Evolutionary conservation across 768 basidiomycete species (phyloP).

Genomic region (Tylopilus plumbeoviolaceoides): DNA sequence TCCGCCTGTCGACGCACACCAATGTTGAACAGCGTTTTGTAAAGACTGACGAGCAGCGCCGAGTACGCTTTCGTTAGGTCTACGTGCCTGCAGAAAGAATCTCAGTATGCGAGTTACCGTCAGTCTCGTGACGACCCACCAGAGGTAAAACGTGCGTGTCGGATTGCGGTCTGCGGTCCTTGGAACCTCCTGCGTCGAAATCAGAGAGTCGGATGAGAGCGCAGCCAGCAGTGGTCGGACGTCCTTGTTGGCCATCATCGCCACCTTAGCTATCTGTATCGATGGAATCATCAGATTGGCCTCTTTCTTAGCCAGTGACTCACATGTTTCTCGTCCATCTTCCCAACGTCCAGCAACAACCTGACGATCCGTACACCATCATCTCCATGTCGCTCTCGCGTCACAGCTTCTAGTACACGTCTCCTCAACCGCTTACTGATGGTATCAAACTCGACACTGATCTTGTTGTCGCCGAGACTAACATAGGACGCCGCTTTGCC

Average conservation of each 20-base stretch:
- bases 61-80: constrained; percentile 82
- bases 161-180: constrained; percentile 89
- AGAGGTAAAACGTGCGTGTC: constrained; percentile 85
- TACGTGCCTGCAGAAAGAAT: constrained; percentile 62
- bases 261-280: constrained; percentile 82
- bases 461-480: constrained; percentile 64
- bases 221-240: constrained; percentile 76
- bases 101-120: not conserved
- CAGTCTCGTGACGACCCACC: constrained; percentile 43
- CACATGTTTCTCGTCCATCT: constrained; percentile 94
- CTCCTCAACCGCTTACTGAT: constrained; percentile 64
- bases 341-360: constrained; percentile 74
- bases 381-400: constrained; percentile 78
- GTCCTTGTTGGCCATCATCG: constrained; percentile 89
- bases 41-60: constrained; percentile 68
- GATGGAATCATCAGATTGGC: not conserved
- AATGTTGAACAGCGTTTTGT: constrained; percentile 91
- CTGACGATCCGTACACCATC: constrained; percentile 81
- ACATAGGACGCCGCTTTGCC: constrained; percentile 71
- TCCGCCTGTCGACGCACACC: constrained; percentile 70
- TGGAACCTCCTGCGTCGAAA: constrained; percentile 92
- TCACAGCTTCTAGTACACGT: constrained; percentile 70
- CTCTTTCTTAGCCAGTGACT: constrained; percentile 15
- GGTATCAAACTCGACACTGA: constrained; percentile 77
- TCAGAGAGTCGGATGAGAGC: constrained; percentile 74